Percentiles rank a stretch among this genome's conserved stretches.
phyloP scores from a whole-genome alignment of 768 basidiomycete species.

The Hemileccinum rubropunctum region DNA sequence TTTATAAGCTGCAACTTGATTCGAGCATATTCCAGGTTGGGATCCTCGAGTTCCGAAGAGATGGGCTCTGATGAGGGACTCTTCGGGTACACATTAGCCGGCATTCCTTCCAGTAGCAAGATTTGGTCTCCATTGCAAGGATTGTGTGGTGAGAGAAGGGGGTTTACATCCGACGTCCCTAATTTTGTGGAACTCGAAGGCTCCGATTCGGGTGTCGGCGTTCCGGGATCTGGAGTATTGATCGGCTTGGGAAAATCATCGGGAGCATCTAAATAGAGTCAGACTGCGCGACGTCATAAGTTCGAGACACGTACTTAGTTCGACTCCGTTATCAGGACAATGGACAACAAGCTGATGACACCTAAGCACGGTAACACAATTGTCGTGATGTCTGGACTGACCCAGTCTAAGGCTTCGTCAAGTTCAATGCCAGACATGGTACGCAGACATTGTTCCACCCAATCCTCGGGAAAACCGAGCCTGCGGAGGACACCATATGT shows the following conservation, averaged over 20 bases:
- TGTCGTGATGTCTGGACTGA: slow-evolving; percentile 33
- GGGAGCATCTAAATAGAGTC: slow-evolving; percentile 9
- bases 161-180: slow-evolving; percentile 41
- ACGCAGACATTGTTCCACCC: slow-evolving; percentile 69
- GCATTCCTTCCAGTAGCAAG: slow-evolving; percentile 1
- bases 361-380: slow-evolving; percentile 7
- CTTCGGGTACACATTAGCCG: slow-evolving; percentile 7
- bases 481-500: slow-evolving; percentile 80
- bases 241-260: slow-evolving; percentile 10
- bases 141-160: slow-evolving; percentile 35
- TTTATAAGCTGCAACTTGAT: slow-evolving; percentile 56
- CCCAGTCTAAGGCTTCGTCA: slow-evolving; percentile 94
- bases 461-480: slow-evolving; percentile 68
- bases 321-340: slow-evolving; percentile 59
- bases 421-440: slow-evolving; percentile 64
- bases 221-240: slow-evolving; percentile 3
- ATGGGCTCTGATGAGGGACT: slow-evolving; percentile 26
- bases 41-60: slow-evolving; percentile 48
- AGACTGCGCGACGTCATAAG: not conserved
- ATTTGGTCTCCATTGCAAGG: not conserved
- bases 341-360: slow-evolving; percentile 57
- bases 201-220: not conserved
- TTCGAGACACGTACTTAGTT: slow-evolving; percentile 26
- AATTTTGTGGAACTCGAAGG: slow-evolving; percentile 24
- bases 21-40: slow-evolving; percentile 59